A percentile compares a stretch with the other conserved stretches of the same genome.
phyloP scores from a whole-genome alignment of 2,329 filamentous ascomycete species.

The Simplicillium aogashimaense region DNA sequence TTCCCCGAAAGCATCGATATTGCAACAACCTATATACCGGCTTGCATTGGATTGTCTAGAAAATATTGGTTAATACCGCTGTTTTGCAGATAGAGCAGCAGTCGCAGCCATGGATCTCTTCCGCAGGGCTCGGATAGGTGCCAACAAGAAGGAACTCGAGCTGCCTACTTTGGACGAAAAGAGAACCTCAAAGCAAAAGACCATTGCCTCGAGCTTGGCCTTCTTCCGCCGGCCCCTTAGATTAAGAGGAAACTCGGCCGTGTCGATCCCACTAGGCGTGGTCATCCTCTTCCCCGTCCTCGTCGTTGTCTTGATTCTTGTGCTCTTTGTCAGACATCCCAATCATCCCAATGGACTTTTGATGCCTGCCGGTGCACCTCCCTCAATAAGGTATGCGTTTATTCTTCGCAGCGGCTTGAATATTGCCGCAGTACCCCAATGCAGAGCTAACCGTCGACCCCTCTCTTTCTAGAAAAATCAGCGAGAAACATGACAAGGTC shows the following conservation, averaged over 20 bases:
- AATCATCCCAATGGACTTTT: slow-evolving; percentile 72
- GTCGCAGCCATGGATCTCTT: slow-evolving; percentile 43
- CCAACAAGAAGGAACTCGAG: slow-evolving; percentile 29
- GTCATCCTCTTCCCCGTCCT: slow-evolving; percentile 88
- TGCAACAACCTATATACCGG: slow-evolving; percentile 13
- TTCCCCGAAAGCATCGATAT: neutral
- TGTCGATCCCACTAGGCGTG: slow-evolving; percentile 86
- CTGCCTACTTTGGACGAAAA: slow-evolving; percentile 45
- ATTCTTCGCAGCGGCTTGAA: neutral
- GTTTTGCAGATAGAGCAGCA: too few species aligned
- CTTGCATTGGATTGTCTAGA: too few species aligned
- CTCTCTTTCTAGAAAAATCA: slow-evolving; percentile 65
- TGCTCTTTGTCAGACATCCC: slow-evolving; percentile 83
- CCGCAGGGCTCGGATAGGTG: slow-evolving; percentile 42
- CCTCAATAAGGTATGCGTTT: slow-evolving; percentile 67
- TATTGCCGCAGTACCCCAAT: neutral
- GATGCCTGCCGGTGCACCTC: slow-evolving; percentile 80
- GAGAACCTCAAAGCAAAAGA: slow-evolving; percentile 25
- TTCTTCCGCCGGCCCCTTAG: slow-evolving; percentile 83
- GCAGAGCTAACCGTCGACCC: neutral
- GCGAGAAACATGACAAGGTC: slow-evolving; percentile 93
- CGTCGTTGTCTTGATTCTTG: slow-evolving; percentile 80
- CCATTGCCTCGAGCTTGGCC: slow-evolving; percentile 46
- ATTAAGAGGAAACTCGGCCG: slow-evolving; percentile 80
- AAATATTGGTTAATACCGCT: too few species aligned